Base-by-base conservation (phyloP, 2,329 filamentous ascomycete genomes). In the Sarocladium strictum region DNA sequence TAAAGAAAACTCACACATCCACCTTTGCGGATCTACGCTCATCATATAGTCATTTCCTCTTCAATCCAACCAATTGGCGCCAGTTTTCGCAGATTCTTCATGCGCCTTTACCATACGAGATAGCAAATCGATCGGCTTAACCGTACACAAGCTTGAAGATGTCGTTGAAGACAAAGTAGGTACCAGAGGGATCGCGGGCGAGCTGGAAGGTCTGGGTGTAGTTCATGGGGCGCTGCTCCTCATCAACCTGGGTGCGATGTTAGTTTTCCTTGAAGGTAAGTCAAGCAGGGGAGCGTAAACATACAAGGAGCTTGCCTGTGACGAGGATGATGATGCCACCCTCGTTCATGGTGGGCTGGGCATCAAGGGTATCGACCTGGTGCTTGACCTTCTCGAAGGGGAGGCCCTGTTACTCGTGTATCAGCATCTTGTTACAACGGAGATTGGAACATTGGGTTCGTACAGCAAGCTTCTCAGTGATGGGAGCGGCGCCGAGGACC, bases 191-290 rank as follows among this genome's bases (percentile, higher is more conserved):
- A 54, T 90, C 87, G 58, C 84, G 85, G 61, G 84, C 72, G 59
- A 97, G 86, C 72, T 95, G 88, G 82, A 97, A 97, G 55, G 82
- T 76, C 76, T 97, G 92, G 55, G 86, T 86, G 76, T 92, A 99
- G 80, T 83, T 91, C 87, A 97, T 94, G 43, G 90, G 89, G 65
- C 84, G 84, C 70, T 88, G 79, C 73, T 91, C 85, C 62, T 92
- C 91, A 60, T 96, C 90, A 64, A 96, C 85, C 90, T 96, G n/a
- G 29, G 11, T 5, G 1, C 12, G 26, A 10, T 19, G 51, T 62
- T 35, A 59, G 58, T 19, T n/a, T n/a, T n/a, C n/a, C n/a, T n/a
- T n/a, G n/a, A n/a, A n/a, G n/a, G n/a, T n/a, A n/a, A n/a, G n/a
- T n/a, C n/a, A n/a, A n/a, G n/a, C n/a, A n/a, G n/a, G n/a, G n/a